Base-by-base conservation (phyloP, 2,329 filamentous ascomycete species). In the Colletotrichum cuscutae region DNA sequence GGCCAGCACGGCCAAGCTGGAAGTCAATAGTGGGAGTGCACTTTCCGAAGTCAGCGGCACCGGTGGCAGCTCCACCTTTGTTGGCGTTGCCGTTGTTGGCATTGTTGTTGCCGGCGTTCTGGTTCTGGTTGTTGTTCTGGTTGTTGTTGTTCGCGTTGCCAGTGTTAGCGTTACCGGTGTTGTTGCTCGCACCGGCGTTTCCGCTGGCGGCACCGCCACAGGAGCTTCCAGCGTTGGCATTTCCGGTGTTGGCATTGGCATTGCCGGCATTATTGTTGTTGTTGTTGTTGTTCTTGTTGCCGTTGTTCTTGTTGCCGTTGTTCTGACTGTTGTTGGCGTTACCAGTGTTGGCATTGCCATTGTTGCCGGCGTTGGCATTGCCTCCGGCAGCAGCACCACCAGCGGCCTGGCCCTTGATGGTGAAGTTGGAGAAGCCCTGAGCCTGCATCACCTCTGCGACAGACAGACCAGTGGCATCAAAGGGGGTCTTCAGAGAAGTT, bases 341-440 rank as follows among this genome's bases (percentile, higher is more conserved):
- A 22, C 68, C 73, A 26, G 49, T 15, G 19, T 53, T 35, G 28
- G 35, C 35, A 12, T 37, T 37, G 35, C 35, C 35, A 13, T 57
- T 74, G 74, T 75, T 75, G 81, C 77, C 71, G 79, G 78, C 74
- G 37, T 81, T 75, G 26, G 63, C 54, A 8, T 60, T 57, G 3
- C 65, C 54, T 11, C 71, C 60, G 11, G 65, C 66, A 49, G 73
- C 79, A 46, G 76, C 78, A 32, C 79, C 82, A 26, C 77, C 80
- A 52, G 77, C 82, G 37, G 80, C 81, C 68, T 79, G 81, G 11
- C 81, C 83, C 66, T 83, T 81, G 24, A 82, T 78, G 52, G 88
- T 89, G 76, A 94, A 91, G 81, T 90, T 90, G 75, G 85, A 84
- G 78, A 93, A 91, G 13, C 91, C 92, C 69, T 91, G 86, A 26